Percentiles rank a stretch among this genome's conserved stretches.
These are phyloP conservation scores for Heimioporus sp. DNA, from an alignment of 768 basidiomycete genomes.

Conservation along the genomic window DNA sequence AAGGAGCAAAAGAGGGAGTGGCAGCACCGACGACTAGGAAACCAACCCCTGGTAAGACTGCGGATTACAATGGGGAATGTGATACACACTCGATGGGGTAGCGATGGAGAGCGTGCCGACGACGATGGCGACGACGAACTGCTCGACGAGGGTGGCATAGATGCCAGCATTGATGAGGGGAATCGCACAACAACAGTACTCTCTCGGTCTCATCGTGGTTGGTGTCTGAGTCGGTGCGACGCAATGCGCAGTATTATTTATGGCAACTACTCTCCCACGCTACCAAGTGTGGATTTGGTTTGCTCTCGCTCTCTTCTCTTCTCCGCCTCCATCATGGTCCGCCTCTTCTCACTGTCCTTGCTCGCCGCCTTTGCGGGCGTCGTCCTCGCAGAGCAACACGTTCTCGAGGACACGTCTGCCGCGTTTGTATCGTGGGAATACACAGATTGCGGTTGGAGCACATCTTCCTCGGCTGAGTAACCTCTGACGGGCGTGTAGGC, in stretches of 20 bases:
- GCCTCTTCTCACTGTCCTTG: slow-evolving; percentile 23
- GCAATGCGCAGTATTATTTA: background rate
- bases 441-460: slow-evolving; percentile 66
- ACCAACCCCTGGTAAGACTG: slow-evolving; percentile 9
- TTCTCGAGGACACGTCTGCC: slow-evolving; percentile 29
- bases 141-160: slow-evolving; percentile 75
- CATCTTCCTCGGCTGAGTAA: slow-evolving; percentile 5
- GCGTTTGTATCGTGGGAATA: slow-evolving; percentile 60
- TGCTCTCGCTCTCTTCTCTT: slow-evolving; percentile 19
- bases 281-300: background rate
- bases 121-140: slow-evolving; percentile 62
- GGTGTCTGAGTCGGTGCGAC: background rate
- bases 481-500: slow-evolving; percentile 38
- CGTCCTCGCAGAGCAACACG: slow-evolving; percentile 34
- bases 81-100: slow-evolving; percentile 68
- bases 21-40: slow-evolving; percentile 79
- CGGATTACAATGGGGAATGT: slow-evolving; percentile 1
- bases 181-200: slow-evolving; percentile 93
- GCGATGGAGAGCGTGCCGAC: slow-evolving; percentile 73
- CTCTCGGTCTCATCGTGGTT: slow-evolving; percentile 63
- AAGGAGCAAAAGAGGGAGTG: slow-evolving; percentile 73
- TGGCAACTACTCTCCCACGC: slow-evolving; percentile 22
- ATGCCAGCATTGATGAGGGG: slow-evolving; percentile 90
- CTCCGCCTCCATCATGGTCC: slow-evolving; percentile 27
- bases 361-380: slow-evolving; percentile 26